Percentiles rank a stretch among this genome's conserved stretches.
phyloP scores from a whole-genome alignment of 2,329 filamentous ascomycete genomes.

The Colletotrichum tofieldiae region DNA sequence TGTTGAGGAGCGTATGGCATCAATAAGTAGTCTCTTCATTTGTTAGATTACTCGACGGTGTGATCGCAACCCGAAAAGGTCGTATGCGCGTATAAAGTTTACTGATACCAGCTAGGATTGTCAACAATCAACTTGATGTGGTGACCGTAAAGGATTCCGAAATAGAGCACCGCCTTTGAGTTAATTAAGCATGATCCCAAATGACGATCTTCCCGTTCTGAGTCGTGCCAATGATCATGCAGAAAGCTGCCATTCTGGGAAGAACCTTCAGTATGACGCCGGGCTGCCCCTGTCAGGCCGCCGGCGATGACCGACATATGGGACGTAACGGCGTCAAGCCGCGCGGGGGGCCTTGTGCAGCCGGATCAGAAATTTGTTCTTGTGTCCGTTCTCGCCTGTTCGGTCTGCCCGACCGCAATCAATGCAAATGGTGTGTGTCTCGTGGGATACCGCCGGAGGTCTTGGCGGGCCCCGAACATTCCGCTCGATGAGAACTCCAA shows the following conservation, averaged over 20 bases:
- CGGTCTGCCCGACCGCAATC: no score
- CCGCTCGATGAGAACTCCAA: neutral
- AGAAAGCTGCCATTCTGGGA: neutral
- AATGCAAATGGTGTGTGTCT: no score
- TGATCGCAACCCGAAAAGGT: neutral
- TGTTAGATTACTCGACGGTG: neutral
- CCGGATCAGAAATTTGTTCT: neutral
- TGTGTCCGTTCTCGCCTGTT: neutral
- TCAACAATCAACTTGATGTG: neutral
- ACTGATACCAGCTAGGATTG: neutral
- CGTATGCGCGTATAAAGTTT: neutral
- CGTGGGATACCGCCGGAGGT: no score
- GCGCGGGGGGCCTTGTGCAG: neutral
- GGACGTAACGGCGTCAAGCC: neutral
- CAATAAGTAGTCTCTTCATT: neutral
- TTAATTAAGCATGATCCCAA: neutral
- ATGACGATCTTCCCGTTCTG: neutral
- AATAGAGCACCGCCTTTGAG: neutral
- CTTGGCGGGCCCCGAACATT: neutral
- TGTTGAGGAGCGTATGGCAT: neutral
- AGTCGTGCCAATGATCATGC: no score
- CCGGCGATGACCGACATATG: neutral
- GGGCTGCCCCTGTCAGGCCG: neutral
- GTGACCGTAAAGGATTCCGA: neutral
- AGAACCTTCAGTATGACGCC: neutral